phyloP scores from a whole-genome alignment of 352 stramenopile species.

The Phytophthora tubulina region DNA sequence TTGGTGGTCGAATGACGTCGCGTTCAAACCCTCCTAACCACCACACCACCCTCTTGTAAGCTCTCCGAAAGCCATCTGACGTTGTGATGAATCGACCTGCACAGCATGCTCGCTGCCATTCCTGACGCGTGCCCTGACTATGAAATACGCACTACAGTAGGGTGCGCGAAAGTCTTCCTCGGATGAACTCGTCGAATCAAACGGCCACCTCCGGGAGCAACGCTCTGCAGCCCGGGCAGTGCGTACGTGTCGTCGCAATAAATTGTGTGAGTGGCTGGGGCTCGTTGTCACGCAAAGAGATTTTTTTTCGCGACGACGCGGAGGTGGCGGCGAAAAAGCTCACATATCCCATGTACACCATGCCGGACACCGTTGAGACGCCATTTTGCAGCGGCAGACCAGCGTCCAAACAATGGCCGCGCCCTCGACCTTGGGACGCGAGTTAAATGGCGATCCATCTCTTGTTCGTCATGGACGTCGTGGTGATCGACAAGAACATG shows the following conservation, averaged over 20 bases:
- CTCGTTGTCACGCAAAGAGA: not conserved
- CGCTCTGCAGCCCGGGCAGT: not conserved
- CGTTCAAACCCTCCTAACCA: no score
- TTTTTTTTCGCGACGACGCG: conserved; percentile 22
- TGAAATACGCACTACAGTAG: no score
- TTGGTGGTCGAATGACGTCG: no score
- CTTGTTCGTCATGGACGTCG: conserved; percentile 20
- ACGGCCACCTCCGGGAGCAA: not conserved
- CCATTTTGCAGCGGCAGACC: conserved; percentile 5
- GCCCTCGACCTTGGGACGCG: conserved; percentile 11
- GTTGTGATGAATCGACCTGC: no score
- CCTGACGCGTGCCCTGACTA: no score
- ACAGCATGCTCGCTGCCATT: no score
- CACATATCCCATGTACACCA: conserved; percentile 20
- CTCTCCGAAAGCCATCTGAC: no score
- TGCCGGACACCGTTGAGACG: conserved; percentile 24
- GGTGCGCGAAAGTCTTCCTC: no score
- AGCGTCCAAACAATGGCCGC: conserved; percentile 29
- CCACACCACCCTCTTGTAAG: no score
- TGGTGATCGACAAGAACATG: conserved; percentile 19
- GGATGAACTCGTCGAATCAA: no score
- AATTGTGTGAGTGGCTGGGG: not conserved
- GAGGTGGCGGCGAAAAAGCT: not conserved
- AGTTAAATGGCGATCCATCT: conserved; percentile 2
- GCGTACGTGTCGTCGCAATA: not conserved